Base-by-base conservation (phyloP, 495 filamentous ascomycete genomes). In the Hypoxylon lenormandii region DNA sequence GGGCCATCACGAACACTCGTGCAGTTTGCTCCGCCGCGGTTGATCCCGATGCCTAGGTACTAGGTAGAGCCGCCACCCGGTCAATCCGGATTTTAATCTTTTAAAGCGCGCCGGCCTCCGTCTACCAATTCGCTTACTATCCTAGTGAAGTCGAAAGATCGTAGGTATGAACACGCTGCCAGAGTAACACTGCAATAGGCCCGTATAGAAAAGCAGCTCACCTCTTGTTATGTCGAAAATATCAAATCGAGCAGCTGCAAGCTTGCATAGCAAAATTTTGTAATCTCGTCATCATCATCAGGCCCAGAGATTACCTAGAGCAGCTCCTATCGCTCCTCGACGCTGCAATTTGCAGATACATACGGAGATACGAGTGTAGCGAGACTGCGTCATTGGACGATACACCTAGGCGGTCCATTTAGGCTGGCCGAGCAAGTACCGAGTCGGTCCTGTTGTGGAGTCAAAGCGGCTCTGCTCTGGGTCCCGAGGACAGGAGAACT, bases 361-460 rank as follows among this genome's bases (percentile, higher is more conserved):
- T 22, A 59, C 28, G n/a, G 28, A 12, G 45, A 53, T 62, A 69
- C 58, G 65, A 70, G 33, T 4, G 43, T 37, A 30, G 33, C 19
- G 46, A n/a, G 36, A 47, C 46, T 56, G 49, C 55, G 50, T 61
- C 15, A 70, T 70, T 70, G 60, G 60, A 52, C 36, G 48, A 56
- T 18, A 49, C 19, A 43, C 13, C 10, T 38, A 21, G 46, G 7
- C n/a, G 28, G 53, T 23, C 46, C 12, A 48, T 38, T 63, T 67
- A 71, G 68, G 57, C 26, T 59, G 57, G 54, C 69, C 69, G 69
- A 72, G 52, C 63, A 72, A 68, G 63, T 72, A 66, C 69, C 69
- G 64, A 72, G 69, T 72, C 69, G 69, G 69, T 67, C 69, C 64
- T 72, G 59, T 67, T 66, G 69, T 72, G 69, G 69, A 72, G 40